These are phyloP conservation scores for Rhizopogon salebrosus DNA, from an alignment of 768 basidiomycete species.

Conservation along the genomic window DNA sequence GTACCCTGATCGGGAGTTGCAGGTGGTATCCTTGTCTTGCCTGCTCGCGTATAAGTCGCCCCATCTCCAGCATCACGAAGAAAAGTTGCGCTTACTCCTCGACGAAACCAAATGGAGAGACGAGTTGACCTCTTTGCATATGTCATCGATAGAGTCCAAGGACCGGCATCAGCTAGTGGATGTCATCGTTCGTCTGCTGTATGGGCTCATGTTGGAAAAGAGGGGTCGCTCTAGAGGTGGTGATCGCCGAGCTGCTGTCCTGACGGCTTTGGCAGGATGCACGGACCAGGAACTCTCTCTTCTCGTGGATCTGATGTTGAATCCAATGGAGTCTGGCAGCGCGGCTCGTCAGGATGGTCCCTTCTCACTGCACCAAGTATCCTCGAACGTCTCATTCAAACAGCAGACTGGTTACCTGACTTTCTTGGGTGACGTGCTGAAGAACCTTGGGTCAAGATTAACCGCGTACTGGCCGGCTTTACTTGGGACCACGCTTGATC, in stretches of 20 bases:
- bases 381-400: slow-evolving; percentile 39
- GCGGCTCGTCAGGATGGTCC: slow-evolving; percentile 15
- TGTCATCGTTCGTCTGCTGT: slow-evolving; percentile 70
- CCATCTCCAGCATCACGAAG: slow-evolving; percentile 46
- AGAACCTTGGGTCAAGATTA: slow-evolving; percentile 72
- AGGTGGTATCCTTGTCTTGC: slow-evolving; percentile 71
- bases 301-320: slow-evolving; percentile 84
- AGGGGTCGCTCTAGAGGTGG: slow-evolving; percentile 63
- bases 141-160: slow-evolving; percentile 48
- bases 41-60: slow-evolving; percentile 78
- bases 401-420: slow-evolving; percentile 84
- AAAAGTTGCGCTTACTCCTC: slow-evolving; percentile 63
- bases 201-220: slow-evolving; percentile 82
- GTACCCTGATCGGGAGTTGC: slow-evolving; percentile 77
- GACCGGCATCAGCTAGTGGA: slow-evolving; percentile 67
- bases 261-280: slow-evolving; percentile 67
- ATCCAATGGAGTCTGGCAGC: slow-evolving; percentile 48
- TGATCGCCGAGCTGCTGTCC: slow-evolving; percentile 66
- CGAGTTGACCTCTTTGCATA: slow-evolving; percentile 66
- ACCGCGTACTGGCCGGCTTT: slow-evolving; percentile 69
- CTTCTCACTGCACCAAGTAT: slow-evolving; percentile 27
- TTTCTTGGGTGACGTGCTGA: slow-evolving; percentile 79
- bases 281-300: slow-evolving; percentile 67
- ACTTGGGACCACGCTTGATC: slow-evolving; percentile 59
- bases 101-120: slow-evolving; percentile 91